phyloP scores from a whole-genome alignment of 768 basidiomycete species.

The Pholiota microspora region DNA sequence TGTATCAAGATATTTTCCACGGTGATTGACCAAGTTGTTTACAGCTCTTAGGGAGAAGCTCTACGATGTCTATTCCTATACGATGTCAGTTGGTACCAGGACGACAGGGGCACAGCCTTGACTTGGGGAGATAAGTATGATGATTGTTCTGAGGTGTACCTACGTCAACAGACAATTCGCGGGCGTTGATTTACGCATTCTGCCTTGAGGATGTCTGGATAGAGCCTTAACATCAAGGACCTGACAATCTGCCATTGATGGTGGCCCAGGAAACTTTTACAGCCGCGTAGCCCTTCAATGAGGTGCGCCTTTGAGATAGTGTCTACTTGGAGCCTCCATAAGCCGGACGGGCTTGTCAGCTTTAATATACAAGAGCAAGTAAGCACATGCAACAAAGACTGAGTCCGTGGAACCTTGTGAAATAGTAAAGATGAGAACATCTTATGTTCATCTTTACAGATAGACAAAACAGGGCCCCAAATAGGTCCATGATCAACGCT shows the following conservation, averaged over 20 bases:
- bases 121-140: neutral
- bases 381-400: neutral
- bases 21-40: neutral
- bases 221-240: conserved; percentile 14
- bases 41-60: neutral
- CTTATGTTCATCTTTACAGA: neutral
- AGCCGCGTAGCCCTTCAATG: conserved; percentile 6
- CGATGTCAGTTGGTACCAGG: conserved; percentile 15
- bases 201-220: conserved; percentile 15
- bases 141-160: conserved; percentile 10
- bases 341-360: neutral
- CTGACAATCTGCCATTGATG: conserved; percentile 19
- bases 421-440: neutral
- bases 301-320: neutral
- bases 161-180: conserved; percentile 1
- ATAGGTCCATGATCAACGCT: neutral
- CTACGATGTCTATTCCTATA: conserved; percentile 3
- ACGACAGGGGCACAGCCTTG: conserved; percentile 20
- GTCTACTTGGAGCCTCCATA: neutral
- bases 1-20: neutral
- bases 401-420: neutral
- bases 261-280: conserved; percentile 21
- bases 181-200: conserved; percentile 23
- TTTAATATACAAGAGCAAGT: neutral
- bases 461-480: neutral